Conservation (phyloP, 108 stramenopile genomes). For the Conticribra weissflogii region DNA sequence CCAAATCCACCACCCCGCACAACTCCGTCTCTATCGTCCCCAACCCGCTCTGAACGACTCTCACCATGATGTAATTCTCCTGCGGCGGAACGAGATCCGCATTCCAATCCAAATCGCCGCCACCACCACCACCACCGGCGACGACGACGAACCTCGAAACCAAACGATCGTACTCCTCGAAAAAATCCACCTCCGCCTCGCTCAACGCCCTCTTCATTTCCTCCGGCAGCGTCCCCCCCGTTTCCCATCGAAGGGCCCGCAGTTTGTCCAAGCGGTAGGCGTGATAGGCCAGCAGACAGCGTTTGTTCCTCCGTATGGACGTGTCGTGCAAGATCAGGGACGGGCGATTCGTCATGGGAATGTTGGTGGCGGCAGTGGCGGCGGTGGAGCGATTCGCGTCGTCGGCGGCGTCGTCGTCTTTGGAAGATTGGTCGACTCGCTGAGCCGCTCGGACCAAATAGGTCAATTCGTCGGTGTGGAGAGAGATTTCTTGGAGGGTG, state of each 20-base stretch:
- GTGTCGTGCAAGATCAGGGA: slow-evolving; percentile 86
- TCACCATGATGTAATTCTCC: slow-evolving; percentile 80
- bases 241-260: slow-evolving; percentile 55
- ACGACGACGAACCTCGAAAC: slow-evolving; percentile 47
- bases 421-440: too few species aligned
- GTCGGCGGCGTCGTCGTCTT: too few species aligned
- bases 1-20: slow-evolving; percentile 77
- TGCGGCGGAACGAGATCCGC: slow-evolving; percentile 71
- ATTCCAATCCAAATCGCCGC: slow-evolving; percentile 55
- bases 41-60: slow-evolving; percentile 65
- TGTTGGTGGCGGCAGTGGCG: too few species aligned
- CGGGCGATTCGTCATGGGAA: slow-evolving; percentile 61
- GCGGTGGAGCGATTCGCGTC: too few species aligned
- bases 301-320: slow-evolving; percentile 90
- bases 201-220: slow-evolving; percentile 46
- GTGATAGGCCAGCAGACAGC: slow-evolving; percentile 93
- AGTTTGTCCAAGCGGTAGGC: slow-evolving; percentile 72
- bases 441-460: slow-evolving; percentile 59
- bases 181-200: slow-evolving; percentile 71
- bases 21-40: slow-evolving; percentile 78
- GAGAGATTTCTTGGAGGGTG: slow-evolving; percentile 61
- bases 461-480: slow-evolving; percentile 61
- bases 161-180: slow-evolving; percentile 71
- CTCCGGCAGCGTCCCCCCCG: slow-evolving; percentile 63
- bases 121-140: background rate